Evolutionary conservation across 2,329 filamentous ascomycete species (phyloP).

Genomic region (Blumeriella jaapii): DNA sequence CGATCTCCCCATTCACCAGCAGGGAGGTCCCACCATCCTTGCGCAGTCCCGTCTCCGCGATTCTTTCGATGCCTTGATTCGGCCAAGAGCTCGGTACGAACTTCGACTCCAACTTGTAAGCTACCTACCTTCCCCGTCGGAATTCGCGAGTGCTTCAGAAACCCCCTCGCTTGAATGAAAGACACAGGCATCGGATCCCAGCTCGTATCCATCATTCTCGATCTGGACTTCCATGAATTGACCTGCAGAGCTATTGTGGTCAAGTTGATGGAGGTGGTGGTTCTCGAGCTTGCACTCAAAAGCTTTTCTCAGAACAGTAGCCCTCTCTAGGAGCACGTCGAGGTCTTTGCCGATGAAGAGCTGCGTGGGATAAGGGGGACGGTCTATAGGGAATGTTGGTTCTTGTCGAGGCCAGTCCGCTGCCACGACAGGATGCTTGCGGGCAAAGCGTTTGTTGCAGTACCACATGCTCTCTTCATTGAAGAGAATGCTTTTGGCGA

Average conservation of each 20-base stretch:
- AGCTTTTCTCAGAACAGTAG: not conserved
- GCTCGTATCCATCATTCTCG: too few species aligned
- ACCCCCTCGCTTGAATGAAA: too few species aligned
- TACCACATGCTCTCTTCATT: constrained; percentile 2
- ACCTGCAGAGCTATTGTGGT: too few species aligned
- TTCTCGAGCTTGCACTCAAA: not conserved
- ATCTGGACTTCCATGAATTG: too few species aligned
- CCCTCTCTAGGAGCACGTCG: not conserved
- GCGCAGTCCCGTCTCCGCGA: constrained; percentile 1
- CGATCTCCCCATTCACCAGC: constrained; percentile 2
- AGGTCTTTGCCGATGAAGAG: constrained; percentile 2
- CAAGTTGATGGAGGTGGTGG: not conserved
- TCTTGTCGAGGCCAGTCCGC: constrained; percentile 1
- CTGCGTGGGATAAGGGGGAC: too few species aligned
- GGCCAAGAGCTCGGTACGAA: not conserved
- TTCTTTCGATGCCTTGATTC: not conserved
- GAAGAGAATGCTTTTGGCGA: not conserved
- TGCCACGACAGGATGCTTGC: not conserved
- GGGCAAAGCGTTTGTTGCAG: constrained; percentile 3
- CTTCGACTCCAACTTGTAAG: too few species aligned
- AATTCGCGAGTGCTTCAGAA: too few species aligned
- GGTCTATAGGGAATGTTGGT: not conserved
- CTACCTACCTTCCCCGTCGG: too few species aligned
- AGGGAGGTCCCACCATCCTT: constrained; percentile 1
- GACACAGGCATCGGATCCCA: too few species aligned